Base-by-base conservation (phyloP, 2,329 filamentous ascomycete species). In the Claviceps capensis region DNA sequence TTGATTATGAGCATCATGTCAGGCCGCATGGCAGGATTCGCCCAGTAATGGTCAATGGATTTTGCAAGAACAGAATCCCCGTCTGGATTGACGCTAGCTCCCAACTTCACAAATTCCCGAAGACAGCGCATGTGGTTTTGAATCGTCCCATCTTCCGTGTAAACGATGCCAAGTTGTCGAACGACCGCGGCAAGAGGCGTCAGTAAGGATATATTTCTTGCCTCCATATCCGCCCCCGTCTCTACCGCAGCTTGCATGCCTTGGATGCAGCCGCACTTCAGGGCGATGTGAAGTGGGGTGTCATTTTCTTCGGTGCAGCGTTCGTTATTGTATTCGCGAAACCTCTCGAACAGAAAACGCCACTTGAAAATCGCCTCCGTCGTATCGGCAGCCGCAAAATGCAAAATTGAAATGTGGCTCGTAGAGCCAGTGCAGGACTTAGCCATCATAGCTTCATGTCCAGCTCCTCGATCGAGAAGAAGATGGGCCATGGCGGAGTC, bases 81-180 rank as follows among this genome's bases (percentile, higher is more conserved):
- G 9, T 6, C 6, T 42, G 49, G 43, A 51, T 51, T 51, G 36
- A 51, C 37, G 37, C 6, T 47, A n/a, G 49, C 49, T 16, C 49
- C 49, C 8, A 3, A 6, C 37, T 41, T 22, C 19, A 51, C 44
- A 8, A 51, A 36, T n/a, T 23, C 2, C n/a, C 38, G 22, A 3
- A 51, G 6, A 11, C 49, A 51, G 5, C 6, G 6, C 3, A 40
- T 45, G 30, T 38, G 26, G 17, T 30, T 4, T 4, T 14, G 11
- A 17, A 16, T 19, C 6, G 5, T 6, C 5, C 1, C 11, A 17
- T 3, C 14, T 5, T 23, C 1, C 11, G 8, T 8, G 26, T 3
- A 4, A 17, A 22, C 4, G n/a, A 11, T 43, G 9, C 13, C 3
- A 17, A 44, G 9, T 11, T 22, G 22, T 11, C 14, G 26, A 14